Evolutionary conservation across 2,329 filamentous ascomycete species (phyloP), one percentile per base, ranked within the genome.

Genomic region (Talaromyces sp.): DNA sequence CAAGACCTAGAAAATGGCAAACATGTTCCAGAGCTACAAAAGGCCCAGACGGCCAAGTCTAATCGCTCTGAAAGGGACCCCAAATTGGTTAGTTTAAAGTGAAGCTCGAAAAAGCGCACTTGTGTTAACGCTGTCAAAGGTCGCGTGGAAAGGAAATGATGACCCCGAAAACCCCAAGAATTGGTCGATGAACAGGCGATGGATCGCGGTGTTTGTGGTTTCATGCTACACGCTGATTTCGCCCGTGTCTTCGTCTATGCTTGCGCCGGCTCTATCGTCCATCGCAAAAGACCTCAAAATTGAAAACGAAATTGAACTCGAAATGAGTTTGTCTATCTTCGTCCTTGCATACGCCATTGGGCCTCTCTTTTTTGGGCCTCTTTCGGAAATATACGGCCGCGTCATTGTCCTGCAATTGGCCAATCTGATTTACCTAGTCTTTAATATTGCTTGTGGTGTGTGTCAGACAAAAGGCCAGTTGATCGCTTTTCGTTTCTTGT

Each of bases 171-270:
- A 81, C 55, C 78, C 78, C 1, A 75, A 76, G 59, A 85, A 86
- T 70, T 89, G 86, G 85, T 62, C 77, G 0, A 73, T 72, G 31
- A 73, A 70, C 32, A 81, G 78, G 68, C 87, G 86, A 70, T 88
- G 85, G 86, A 72, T 74, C 1, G 80, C 80, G 21, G 81, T 83
- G 2, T 73, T 84, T 43, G 76, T 84, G 58, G 76, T 86, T 31
- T 81, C 84, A 0, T 74, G 77, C 55, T 86, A 86, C 68, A 86
- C 84, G 2, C 80, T 87, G 64, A 83, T 88, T 62, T 85, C 84
- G 2, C 85, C 86, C 0, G 83, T 89, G 27, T 84, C 85, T 1
- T 86, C 83, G 4, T 84, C 83, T 38, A 87, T 88, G 81, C 69
- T 83, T 2, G 78, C 82, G 0, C 82, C 82, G 0, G 81, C 78